These are phyloP conservation scores for Trichoderma polysporum DNA, from an alignment of 2,329 filamentous ascomycete genomes.

Conservation along the genomic window DNA sequence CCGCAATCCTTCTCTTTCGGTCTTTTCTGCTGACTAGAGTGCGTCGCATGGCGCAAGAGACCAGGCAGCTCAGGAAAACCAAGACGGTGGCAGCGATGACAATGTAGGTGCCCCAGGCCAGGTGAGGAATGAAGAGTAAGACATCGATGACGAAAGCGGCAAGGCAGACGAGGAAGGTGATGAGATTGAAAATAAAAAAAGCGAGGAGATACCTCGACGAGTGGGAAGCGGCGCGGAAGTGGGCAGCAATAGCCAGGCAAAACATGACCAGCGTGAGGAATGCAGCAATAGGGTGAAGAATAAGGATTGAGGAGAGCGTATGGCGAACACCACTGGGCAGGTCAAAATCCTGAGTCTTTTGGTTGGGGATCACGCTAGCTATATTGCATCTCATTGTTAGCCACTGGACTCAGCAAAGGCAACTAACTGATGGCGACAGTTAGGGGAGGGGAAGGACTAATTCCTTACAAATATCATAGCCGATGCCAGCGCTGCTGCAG, in stretches of 20 bases:
- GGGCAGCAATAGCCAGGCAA: slow-evolving; percentile 73
- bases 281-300: slow-evolving; percentile 89
- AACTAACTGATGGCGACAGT: neutral
- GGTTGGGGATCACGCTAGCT: slow-evolving; percentile 29
- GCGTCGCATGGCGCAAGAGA: slow-evolving; percentile 92
- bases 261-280: slow-evolving; percentile 84
- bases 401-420: neutral
- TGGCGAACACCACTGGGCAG: slow-evolving; percentile 53
- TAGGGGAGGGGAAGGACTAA: neutral
- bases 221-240: slow-evolving; percentile 84
- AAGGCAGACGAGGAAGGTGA: slow-evolving; percentile 79
- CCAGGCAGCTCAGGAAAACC: slow-evolving; percentile 75
- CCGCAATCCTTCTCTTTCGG: slow-evolving; percentile 85
- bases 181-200: slow-evolving; percentile 80
- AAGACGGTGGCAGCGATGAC: slow-evolving; percentile 86
- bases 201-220: slow-evolving; percentile 84
- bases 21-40: slow-evolving; percentile 89
- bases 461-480: slow-evolving; percentile 73
- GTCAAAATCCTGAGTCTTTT: slow-evolving; percentile 51
- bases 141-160: slow-evolving; percentile 92
- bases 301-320: slow-evolving; percentile 80
- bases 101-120: slow-evolving; percentile 92
- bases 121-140: slow-evolving; percentile 87
- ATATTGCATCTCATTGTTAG: neutral
- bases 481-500: slow-evolving; percentile 76